Base-by-base conservation (phyloP, 352 stramenopile genomes). In the Peronosclerospora sorghi region DNA sequence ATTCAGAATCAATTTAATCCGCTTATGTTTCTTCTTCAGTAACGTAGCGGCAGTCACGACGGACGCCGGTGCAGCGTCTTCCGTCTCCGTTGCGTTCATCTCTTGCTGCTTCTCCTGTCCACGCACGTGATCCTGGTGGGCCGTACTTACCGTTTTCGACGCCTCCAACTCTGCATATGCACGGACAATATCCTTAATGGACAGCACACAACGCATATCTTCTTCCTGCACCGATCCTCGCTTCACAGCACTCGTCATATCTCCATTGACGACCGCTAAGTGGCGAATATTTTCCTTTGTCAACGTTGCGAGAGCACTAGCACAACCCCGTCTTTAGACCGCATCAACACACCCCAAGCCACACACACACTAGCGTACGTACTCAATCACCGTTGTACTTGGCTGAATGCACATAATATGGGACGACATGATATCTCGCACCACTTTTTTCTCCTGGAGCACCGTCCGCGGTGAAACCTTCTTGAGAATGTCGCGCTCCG, bases 341-440 rank as follows among this genome's bases (percentile, higher is more conserved):
- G 14, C 15, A 39, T 15, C 15, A 24, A 5, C 8, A 24, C 8
- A 20, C n/a, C 10, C 28, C 13, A 34, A 34, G 10, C 5, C 15
- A 1, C 15, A 24, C 6, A 39, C 9, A 38, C 12, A 45, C 1
- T 8, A 18, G 24, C 38, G 41, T 17, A 28, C 35, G 18, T 57
- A 89, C 74, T 87, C 78, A 28, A 91, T 86, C 24, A 91, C 69
- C 3, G 78, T 86, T 15, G 74, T 91, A 20, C 49, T 76, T 5
- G 75, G 67, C 17, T 81, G 75, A 46, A 91, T 84, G 40, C 78
- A 91, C 71, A 88, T 86, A 51, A 91, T 87, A 41, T 88, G 78
- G 1, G 75, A 77, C 24, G 73, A 83, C 78, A 88, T 91, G 56
- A 91, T 77, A 23, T 88, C 69, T 41, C 75, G 73, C 29, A 91